Evolutionary conservation across 192 early-diverging fungal species (phyloP), one percentile per base, ranked within the genome.

Genomic region (Coemansia sp.): DNA sequence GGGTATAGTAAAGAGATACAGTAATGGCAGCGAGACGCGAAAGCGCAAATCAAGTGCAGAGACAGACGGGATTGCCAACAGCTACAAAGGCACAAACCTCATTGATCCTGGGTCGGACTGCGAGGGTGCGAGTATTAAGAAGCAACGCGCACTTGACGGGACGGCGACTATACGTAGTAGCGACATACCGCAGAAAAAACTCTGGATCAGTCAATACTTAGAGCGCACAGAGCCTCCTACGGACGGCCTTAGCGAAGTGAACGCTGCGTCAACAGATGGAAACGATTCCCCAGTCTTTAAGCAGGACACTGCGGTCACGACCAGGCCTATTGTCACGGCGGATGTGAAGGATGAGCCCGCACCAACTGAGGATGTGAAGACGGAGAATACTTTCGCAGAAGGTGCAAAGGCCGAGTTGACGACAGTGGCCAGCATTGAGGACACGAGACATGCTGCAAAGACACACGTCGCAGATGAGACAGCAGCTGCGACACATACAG

Each of bases 171-270:
- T 50, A 5, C 54, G 41, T 22, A 52, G 55, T 27, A 38, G 27
- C 49, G 54, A 55, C 23, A 16, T 80, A 32, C 78, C 78, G 14
- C 69, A 65, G 44, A 81, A 81, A 49, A 81, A 81, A 56, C 62
- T 81, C 7, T 81, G 78, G 78, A 69, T 81, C 68, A 76, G 53
- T 51, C 66, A 67, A 47, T 81, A 81, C 49, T 51, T 81, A 9
- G 73, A 81, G 51, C 54, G 23, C 38, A 30, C 26, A 28, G 53
- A 64, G 19, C 14, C n/a, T 14, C 48, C 23, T 18, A 30, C 28
- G 10, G 9, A 19, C 52, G 21, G 5, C 14, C 38, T 10, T 23
- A 54, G 25, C 4, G 60, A 28, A 1, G 14, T 16, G 7, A 22
- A 14, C 3, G 23, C 7, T 21, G 32, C 3, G 9, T 5, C 19